These are phyloP conservation scores for Trichoderma koningii DNA, from an alignment of 2,329 filamentous ascomycete species.

Conservation along the genomic window DNA sequence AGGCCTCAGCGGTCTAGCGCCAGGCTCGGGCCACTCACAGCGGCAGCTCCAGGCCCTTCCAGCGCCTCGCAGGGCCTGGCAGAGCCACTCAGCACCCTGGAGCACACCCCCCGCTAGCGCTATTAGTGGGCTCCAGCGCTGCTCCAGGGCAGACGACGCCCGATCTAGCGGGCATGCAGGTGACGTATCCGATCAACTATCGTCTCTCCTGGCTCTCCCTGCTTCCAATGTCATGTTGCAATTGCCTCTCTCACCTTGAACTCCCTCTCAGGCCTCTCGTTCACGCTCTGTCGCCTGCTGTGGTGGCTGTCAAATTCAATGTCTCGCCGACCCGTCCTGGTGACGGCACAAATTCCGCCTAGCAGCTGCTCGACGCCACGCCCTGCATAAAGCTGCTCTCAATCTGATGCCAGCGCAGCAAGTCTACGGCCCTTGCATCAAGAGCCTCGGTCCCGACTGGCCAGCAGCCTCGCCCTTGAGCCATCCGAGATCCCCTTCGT, in stretches of 20 bases:
- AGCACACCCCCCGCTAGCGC: slow-evolving; percentile 8
- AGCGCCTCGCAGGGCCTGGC: background rate
- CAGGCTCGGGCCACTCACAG: background rate
- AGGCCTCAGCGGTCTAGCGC: background rate
- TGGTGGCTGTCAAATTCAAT: background rate
- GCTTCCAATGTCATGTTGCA: background rate
- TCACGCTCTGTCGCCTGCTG: background rate
- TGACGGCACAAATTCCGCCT: background rate
- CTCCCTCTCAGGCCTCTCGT: slow-evolving; percentile 1
- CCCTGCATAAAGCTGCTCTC: slow-evolving; percentile 1
- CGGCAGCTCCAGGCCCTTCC: slow-evolving; percentile 12
- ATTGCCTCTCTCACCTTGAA: background rate
- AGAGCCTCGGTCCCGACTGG: background rate
- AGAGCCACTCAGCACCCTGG: background rate
- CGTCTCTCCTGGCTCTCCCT: background rate
- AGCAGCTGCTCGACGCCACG: background rate
- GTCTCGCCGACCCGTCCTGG: slow-evolving; percentile 7
- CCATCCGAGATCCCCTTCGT: background rate
- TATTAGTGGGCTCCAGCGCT: slow-evolving; percentile 1
- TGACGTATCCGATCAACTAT: slow-evolving; percentile 14
- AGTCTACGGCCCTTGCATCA: slow-evolving; percentile 16
- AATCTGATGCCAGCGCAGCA: slow-evolving; percentile 6
- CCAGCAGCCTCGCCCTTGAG: background rate
- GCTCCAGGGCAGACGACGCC: too few relatives aligned
- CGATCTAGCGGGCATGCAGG: slow-evolving; percentile 15